These are phyloP conservation scores for Saccharomycopsis babjevae DNA, from an alignment of 805 yeast genomes.

Conservation along the genomic window DNA sequence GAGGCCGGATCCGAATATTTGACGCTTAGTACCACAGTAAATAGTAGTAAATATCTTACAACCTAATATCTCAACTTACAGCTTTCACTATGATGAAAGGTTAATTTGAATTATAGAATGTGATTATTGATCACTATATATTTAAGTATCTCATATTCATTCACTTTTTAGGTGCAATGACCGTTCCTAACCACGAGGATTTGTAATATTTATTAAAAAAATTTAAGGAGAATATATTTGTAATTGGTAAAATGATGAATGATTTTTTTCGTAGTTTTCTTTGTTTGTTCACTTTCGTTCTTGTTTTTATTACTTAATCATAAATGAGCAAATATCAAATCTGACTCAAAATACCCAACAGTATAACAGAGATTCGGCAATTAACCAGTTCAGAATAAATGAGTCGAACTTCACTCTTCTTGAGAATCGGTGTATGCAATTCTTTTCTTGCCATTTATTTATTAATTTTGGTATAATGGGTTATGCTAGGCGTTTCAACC, in stretches of 20 bases:
- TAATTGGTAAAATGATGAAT: conserved; percentile 1
- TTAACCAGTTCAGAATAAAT: too few species aligned
- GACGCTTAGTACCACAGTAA: not conserved
- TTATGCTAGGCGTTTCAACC: not conserved
- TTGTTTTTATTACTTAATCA: not conserved
- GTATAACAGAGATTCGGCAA: not conserved
- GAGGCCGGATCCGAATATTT: not conserved
- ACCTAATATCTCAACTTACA: not conserved
- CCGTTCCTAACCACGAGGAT: not conserved
- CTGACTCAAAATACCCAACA: not conserved
- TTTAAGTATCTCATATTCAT: not conserved
- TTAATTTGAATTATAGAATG: not conserved
- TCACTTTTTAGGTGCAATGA: not conserved
- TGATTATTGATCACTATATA: not conserved
- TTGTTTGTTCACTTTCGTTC: not conserved
- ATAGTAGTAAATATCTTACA: not conserved
- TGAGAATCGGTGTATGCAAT: not conserved
- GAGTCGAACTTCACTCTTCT: too few species aligned
- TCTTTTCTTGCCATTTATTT: not conserved
- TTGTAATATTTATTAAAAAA: conserved; percentile 11
- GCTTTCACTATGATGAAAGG: not conserved
- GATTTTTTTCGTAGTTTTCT: not conserved
- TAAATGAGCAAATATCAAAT: not conserved
- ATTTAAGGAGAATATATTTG: conserved; percentile 15
- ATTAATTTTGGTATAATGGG: not conserved